Conservation (phyloP, 768 basidiomycete species). For the Pulveroboletus ravenelii region DNA sequence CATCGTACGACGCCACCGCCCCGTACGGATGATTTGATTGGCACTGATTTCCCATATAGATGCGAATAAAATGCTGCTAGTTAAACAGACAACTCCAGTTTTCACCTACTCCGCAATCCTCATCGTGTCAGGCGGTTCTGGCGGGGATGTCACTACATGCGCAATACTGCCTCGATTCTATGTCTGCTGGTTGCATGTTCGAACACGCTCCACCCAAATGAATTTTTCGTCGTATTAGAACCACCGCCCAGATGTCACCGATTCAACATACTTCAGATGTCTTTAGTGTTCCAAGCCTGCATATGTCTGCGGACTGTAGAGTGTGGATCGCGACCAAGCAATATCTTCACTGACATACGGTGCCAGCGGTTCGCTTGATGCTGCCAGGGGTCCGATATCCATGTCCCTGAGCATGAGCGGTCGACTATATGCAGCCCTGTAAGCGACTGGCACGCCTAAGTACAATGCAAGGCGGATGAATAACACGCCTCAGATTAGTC, state of each 20-base stretch:
- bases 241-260: background rate
- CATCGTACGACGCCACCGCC: background rate
- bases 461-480: no score
- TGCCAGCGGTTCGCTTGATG: background rate
- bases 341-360: background rate
- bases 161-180: background rate
- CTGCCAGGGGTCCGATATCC: background rate
- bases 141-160: background rate
- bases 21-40: slow-evolving; percentile 7
- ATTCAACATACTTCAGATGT: slow-evolving; percentile 8
- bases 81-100: background rate
- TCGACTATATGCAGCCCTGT: background rate
- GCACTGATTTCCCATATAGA: slow-evolving; percentile 5
- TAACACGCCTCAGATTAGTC: no score
- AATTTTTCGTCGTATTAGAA: background rate
- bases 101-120: background rate
- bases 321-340: background rate
- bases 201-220: background rate
- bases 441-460: no score
- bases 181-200: background rate
- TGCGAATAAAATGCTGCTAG: background rate
- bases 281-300: background rate
- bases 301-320: background rate
- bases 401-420: background rate
- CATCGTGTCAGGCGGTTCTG: background rate